Conservation (phyloP, 108 stramenopile species). For the Conticribra guillardii region DNA sequence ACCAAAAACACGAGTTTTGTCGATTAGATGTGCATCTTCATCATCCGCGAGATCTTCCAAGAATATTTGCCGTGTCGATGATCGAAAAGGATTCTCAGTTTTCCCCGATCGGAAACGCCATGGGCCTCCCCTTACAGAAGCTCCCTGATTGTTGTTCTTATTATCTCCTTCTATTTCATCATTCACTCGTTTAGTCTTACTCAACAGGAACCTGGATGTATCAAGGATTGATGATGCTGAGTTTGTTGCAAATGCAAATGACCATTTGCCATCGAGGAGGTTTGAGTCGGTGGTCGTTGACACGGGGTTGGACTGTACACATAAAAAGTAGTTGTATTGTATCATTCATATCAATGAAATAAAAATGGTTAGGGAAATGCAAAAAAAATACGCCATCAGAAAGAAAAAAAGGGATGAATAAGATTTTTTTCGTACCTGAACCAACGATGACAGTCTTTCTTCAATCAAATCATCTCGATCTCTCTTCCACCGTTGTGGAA, state of each 20-base stretch:
- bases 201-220: conserved; percentile 53
- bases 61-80: conserved; percentile 51
- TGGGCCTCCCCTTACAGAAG: conserved; percentile 34
- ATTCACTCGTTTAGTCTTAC: conserved; percentile 44
- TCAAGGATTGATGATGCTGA: conserved; percentile 54
- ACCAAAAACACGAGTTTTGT: conserved; percentile 48
- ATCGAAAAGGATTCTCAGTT: conserved; percentile 53
- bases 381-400: neutral
- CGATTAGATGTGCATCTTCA: conserved; percentile 61
- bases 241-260: conserved; percentile 61
- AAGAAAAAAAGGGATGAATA: neutral
- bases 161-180: neutral
- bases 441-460: conserved; percentile 60
- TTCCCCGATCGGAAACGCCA: conserved; percentile 47
- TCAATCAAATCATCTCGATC: conserved; percentile 59
- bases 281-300: conserved; percentile 74
- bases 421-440: conserved; percentile 39
- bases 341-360: neutral
- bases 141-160: neutral
- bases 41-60: conserved; percentile 61
- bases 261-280: conserved; percentile 66
- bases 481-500: conserved; percentile 30
- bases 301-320: conserved; percentile 56
- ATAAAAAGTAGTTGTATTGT: neutral
- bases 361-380: neutral